Evolutionary conservation across 345 rosid species (phyloP).

Genomic region (Jatropha curcas): DNA sequence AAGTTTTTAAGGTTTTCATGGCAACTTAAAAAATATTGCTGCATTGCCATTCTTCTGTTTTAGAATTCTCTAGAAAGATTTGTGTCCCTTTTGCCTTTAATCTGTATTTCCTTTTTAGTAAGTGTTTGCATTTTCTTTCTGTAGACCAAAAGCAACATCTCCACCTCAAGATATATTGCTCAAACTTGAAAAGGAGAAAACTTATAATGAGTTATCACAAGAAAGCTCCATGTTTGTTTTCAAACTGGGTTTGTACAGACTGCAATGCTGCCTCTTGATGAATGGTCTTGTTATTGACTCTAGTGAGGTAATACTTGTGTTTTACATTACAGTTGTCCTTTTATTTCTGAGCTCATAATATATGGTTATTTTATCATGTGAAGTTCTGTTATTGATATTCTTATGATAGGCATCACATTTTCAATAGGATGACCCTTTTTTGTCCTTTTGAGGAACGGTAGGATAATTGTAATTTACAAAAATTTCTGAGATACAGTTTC

Average conservation of each 20-base stretch:
- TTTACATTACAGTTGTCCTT: not conserved
- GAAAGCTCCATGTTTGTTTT: slow-evolving; percentile 81
- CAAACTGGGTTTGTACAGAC: slow-evolving; percentile 81
- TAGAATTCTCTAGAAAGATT: not conserved
- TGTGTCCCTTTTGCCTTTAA: slow-evolving; percentile 10
- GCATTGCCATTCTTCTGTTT: not conserved
- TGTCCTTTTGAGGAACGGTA: not conserved
- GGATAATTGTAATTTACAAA: too few species aligned
- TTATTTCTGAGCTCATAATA: not conserved
- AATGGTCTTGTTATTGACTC: slow-evolving; percentile 93
- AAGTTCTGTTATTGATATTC: not conserved
- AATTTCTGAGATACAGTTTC: not conserved
- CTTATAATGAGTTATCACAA: slow-evolving; percentile 54
- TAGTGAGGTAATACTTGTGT: slow-evolving; percentile 60
- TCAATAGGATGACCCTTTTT: not conserved
- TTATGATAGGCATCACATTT: not conserved
- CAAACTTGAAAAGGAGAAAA: slow-evolving; percentile 75
- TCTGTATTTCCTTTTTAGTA: not conserved
- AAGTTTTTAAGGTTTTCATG: slow-evolving; percentile 35
- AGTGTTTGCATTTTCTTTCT: slow-evolving; percentile 22
- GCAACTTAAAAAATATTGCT: not conserved
- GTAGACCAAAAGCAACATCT: slow-evolving; percentile 73
- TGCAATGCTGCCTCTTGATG: slow-evolving; percentile 76
- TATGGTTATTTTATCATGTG: not conserved
- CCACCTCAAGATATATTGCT: slow-evolving; percentile 82